Conservation (phyloP, 345 rosid genomes). For the Turnera subulata region DNA sequence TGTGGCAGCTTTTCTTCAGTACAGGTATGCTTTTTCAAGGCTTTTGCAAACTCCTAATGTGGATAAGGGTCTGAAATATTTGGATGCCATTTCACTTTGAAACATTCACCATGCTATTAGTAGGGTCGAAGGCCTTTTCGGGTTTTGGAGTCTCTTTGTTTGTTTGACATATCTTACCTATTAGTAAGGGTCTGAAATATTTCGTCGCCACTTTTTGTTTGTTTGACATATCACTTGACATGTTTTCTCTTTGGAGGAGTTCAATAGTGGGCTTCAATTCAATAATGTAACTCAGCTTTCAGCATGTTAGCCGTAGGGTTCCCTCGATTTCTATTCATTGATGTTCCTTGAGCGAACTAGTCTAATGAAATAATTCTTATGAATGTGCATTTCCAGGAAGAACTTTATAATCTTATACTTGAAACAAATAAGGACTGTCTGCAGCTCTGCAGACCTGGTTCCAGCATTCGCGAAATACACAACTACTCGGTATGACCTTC, state of each 20-base stretch:
- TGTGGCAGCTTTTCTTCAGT: slow-evolving; percentile 68
- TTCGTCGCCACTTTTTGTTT: no score
- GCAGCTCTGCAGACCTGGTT: slow-evolving; percentile 78
- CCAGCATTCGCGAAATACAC: slow-evolving; percentile 66
- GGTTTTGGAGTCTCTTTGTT: no score
- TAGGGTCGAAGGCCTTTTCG: no score
- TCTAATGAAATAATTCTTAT: slow-evolving; percentile 6
- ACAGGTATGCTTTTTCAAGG: slow-evolving; percentile 48
- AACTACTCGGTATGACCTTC: slow-evolving; percentile 54
- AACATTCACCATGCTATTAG: no score
- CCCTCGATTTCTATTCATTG: no score
- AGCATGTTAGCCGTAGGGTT: no score
- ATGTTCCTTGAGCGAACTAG: not conserved
- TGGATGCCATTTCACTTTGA: no score
- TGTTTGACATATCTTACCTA: no score
- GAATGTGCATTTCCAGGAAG: slow-evolving; percentile 46
- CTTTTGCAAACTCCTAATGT: not conserved
- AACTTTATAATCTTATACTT: slow-evolving; percentile 79
- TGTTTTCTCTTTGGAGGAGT: not conserved
- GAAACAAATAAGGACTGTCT: slow-evolving; percentile 76
- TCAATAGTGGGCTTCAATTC: not conserved
- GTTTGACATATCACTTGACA: no score
- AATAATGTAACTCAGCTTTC: no score
- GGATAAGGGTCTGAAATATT: no score
- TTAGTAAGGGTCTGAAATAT: no score